Percentiles rank a stretch among this genome's conserved stretches.
Conservation (phyloP, 495 filamentous ascomycete species). For the Penicillium lagena region DNA sequence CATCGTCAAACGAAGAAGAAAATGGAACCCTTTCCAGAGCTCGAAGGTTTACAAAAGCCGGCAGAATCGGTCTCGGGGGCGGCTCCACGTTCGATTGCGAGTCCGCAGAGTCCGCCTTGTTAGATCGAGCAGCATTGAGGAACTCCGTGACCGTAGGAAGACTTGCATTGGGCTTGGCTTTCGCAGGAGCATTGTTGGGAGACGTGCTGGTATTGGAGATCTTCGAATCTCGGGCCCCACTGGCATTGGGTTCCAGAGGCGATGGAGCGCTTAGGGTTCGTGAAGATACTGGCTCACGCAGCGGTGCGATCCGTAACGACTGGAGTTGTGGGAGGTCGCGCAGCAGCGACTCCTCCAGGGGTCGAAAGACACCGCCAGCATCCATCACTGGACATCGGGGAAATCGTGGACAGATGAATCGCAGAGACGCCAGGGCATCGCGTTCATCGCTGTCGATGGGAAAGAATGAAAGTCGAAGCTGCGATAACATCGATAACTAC, state of each 20-base stretch:
- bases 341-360: constrained; percentile 34
- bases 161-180: constrained; percentile 8
- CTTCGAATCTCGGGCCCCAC: constrained; percentile 24
- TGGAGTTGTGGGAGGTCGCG: constrained; percentile 38
- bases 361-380: constrained; percentile 20
- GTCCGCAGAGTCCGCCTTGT: constrained; percentile 28
- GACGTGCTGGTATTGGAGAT: constrained; percentile 27
- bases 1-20: constrained; percentile 36
- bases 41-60: constrained; percentile 42
- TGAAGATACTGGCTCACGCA: constrained; percentile 41
- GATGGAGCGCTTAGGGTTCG: constrained; percentile 36
- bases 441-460: no score
- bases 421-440: no score
- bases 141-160: constrained; percentile 30
- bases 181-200: constrained; percentile 20
- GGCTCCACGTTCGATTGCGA: constrained; percentile 27
- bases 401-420: no score
- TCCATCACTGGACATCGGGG: constrained; percentile 21
- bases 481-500: neutral
- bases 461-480: neutral
- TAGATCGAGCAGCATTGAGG: constrained; percentile 25
- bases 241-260: constrained; percentile 43
- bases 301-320: constrained; percentile 43
- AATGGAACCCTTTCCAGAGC: constrained; percentile 40
- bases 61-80: constrained; percentile 36